Evolutionary conservation across 2,329 filamentous ascomycete species (phyloP).

Genomic region (Venturiaceae sp.): DNA sequence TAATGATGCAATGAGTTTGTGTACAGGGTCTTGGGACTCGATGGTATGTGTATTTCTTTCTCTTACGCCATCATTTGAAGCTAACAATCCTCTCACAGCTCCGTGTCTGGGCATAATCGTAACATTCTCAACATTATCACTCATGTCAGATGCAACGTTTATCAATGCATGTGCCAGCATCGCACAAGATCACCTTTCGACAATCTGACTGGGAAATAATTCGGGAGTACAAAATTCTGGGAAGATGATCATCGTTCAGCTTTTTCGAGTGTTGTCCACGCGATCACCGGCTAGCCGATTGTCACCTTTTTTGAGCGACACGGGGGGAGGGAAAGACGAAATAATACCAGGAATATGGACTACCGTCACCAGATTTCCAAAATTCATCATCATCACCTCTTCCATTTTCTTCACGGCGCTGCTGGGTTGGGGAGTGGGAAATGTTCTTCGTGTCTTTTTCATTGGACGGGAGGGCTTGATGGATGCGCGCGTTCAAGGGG

Average conservation of each 20-base stretch:
- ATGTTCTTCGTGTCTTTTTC: no score
- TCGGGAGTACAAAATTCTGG: neutral
- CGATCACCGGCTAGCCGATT: neutral
- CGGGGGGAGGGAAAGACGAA: no score
- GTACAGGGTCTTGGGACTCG: conserved; percentile 99
- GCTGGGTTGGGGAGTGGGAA: neutral
- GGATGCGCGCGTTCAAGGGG: no score
- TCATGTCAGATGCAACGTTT: neutral
- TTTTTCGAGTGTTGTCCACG: neutral
- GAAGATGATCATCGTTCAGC: neutral
- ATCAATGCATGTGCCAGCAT: no score
- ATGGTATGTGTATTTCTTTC: conserved; percentile 58
- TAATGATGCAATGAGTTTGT: conserved; percentile 98
- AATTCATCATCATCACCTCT: neutral
- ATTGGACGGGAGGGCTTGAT: neutral
- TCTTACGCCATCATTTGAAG: no score
- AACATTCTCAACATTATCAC: neutral
- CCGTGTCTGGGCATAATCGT: conserved; percentile 40
- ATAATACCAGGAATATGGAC: neutral
- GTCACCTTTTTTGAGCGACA: neutral
- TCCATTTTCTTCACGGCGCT: neutral
- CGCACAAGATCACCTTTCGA: neutral
- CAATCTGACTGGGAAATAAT: no score
- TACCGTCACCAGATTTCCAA: neutral
- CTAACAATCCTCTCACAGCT: conserved; percentile 23